Percentiles rank a stretch among this genome's conserved stretches.
Evolutionary conservation across 2,329 filamentous ascomycete species (phyloP).

Genomic region (Tolypocladium ovalisporum): DNA sequence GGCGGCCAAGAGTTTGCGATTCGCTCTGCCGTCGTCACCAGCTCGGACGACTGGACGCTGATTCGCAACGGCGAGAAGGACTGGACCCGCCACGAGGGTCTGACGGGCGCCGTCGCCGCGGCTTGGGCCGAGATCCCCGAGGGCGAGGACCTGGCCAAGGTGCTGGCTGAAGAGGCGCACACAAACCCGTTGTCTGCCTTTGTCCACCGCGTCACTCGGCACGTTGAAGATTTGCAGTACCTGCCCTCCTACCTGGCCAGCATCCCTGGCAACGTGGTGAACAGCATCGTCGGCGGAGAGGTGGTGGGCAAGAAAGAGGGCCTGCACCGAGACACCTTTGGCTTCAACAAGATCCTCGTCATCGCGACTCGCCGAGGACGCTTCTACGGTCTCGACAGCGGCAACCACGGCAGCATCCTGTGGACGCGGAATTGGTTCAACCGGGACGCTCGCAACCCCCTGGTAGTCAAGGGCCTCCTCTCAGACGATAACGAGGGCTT

Average conservation of each 20-base stretch:
- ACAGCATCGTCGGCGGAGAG: slow-evolving; percentile 50
- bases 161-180: slow-evolving; percentile 77
- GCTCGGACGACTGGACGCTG: slow-evolving; percentile 66
- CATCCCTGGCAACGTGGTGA: slow-evolving; percentile 58
- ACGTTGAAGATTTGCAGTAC: slow-evolving; percentile 65
- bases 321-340: slow-evolving; percentile 64
- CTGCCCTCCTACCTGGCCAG: slow-evolving; percentile 63
- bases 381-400: slow-evolving; percentile 70
- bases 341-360: slow-evolving; percentile 77
- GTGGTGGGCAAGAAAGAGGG: slow-evolving; percentile 30
- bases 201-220: slow-evolving; percentile 72
- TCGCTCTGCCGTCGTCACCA: slow-evolving; percentile 60
- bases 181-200: slow-evolving; percentile 75
- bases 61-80: slow-evolving; percentile 70
- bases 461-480: slow-evolving; percentile 59
- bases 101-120: slow-evolving; percentile 71
- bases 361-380: slow-evolving; percentile 71
- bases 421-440: slow-evolving; percentile 63
- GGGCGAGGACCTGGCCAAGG: slow-evolving; percentile 63
- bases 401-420: slow-evolving; percentile 58
- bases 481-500: slow-evolving; percentile 45
- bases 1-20: slow-evolving; percentile 60
- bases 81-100: slow-evolving; percentile 74
- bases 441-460: slow-evolving; percentile 40
- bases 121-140: slow-evolving; percentile 70